phyloP scores from a whole-genome alignment of 1,139 yeast species.

The Pneumocystis murina region DNA sequence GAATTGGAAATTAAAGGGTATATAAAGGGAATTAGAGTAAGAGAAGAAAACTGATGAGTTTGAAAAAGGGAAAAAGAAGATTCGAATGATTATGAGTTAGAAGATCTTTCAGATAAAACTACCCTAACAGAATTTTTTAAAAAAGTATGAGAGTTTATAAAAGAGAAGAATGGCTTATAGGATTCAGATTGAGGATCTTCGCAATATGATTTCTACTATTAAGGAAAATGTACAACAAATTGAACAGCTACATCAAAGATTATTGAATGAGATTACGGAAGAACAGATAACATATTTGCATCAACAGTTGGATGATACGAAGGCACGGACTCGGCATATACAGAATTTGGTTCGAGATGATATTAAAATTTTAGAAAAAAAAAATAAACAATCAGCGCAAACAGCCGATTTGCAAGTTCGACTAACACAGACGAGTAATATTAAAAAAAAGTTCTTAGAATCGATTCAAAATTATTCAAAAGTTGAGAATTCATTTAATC shows the following conservation, averaged over 20 bases:
- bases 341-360: constrained; percentile 61
- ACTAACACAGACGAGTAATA: constrained; percentile 78
- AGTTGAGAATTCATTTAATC: constrained; percentile 75
- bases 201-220: constrained; percentile 67
- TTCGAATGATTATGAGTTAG: not conserved
- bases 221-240: constrained; percentile 63
- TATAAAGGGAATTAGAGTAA: no score
- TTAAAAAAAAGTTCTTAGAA: constrained; percentile 71
- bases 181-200: constrained; percentile 53
- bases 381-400: constrained; percentile 31
- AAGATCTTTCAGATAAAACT: not conserved
- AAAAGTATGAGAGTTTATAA: not conserved
- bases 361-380: constrained; percentile 63
- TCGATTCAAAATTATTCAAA: constrained; percentile 76
- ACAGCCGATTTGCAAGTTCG: constrained; percentile 50
- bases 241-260: constrained; percentile 64
- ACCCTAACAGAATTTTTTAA: not conserved
- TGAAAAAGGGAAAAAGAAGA: not conserved
- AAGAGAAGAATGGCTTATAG: not conserved
- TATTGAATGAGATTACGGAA: constrained; percentile 65
- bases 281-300: constrained; percentile 59
- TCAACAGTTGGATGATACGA: constrained; percentile 61
- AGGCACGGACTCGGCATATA: constrained; percentile 63
- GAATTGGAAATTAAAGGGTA: no score
- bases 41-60: no score